Percentiles rank a stretch among this genome's conserved stretches.
These are phyloP conservation scores for Penicillium chermesinum DNA, from an alignment of 495 filamentous ascomycete species.

Conservation along the genomic window DNA sequence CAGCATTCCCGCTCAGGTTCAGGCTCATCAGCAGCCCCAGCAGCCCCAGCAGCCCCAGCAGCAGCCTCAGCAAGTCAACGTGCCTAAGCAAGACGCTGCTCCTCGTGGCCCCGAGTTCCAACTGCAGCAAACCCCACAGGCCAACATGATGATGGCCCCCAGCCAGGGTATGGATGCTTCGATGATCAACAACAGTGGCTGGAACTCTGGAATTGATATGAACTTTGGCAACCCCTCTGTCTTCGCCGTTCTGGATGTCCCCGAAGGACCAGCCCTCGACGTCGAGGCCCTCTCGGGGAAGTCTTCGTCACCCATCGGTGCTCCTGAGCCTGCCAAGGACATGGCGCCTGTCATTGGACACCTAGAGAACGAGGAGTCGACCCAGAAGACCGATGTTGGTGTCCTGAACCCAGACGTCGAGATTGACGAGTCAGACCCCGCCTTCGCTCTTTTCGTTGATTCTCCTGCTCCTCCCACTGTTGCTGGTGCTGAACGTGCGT, in stretches of 20 bases:
- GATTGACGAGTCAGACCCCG: constrained; percentile 56
- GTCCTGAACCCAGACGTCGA: constrained; percentile 43
- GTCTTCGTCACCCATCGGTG: constrained; percentile 43
- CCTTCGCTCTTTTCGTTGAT: constrained; percentile 54
- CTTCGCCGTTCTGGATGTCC: constrained; percentile 72
- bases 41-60: constrained; percentile 40
- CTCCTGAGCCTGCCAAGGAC: constrained; percentile 41
- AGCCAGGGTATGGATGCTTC: constrained; percentile 65
- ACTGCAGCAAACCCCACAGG: constrained; percentile 54
- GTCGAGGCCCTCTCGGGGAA: constrained; percentile 62
- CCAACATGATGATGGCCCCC: constrained; percentile 71
- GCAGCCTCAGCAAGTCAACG: constrained; percentile 20
- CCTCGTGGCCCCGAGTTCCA: constrained; percentile 51
- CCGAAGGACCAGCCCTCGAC: constrained; percentile 63
- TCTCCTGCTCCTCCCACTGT: constrained; percentile 27
- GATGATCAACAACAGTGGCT: constrained; percentile 37
- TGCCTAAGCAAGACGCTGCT: constrained; percentile 60
- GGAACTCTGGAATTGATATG: constrained; percentile 36
- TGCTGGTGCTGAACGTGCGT: constrained; percentile 30
- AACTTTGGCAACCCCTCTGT: constrained; percentile 67
- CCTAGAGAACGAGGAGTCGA: constrained; percentile 27
- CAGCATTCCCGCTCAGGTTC: constrained; percentile 38
- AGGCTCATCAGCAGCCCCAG: constrained; percentile 29
- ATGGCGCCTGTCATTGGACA: constrained; percentile 47
- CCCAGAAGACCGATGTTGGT: constrained; percentile 26